Evolutionary conservation across 768 basidiomycete species (phyloP).

Genomic region (Termitomyces sp.): DNA sequence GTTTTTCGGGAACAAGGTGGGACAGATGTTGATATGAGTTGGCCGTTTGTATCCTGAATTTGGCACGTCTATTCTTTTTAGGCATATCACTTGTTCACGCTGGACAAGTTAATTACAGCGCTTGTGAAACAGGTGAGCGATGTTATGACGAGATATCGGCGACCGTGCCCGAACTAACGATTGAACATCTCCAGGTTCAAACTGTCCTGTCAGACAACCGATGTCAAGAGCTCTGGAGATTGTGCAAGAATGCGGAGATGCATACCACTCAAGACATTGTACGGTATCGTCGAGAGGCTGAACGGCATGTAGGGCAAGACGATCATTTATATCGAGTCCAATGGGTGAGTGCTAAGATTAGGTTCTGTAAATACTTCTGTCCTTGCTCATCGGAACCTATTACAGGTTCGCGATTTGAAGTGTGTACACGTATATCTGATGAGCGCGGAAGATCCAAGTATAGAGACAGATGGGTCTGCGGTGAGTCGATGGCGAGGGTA

Average conservation of each 20-base stretch:
- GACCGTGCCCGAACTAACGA: not conserved
- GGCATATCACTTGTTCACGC: constrained; percentile 89
- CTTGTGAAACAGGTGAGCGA: constrained; percentile 83
- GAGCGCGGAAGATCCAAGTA: constrained; percentile 61
- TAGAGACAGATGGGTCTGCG: constrained; percentile 47
- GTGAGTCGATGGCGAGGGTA: constrained; percentile 70
- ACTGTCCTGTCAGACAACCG: constrained; percentile 80
- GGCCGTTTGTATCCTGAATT: constrained; percentile 1
- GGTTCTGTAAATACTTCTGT: constrained; percentile 3
- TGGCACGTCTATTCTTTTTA: constrained; percentile 34
- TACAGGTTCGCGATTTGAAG: constrained; percentile 52
- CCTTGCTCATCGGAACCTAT: constrained; percentile 11
- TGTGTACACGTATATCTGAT: constrained; percentile 60
- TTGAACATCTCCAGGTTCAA: constrained; percentile 60
- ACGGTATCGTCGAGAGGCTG: constrained; percentile 77
- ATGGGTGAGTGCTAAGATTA: constrained; percentile 56
- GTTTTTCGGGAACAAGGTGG: constrained; percentile 86
- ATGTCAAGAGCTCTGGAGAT: constrained; percentile 79
- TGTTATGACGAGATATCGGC: not conserved
- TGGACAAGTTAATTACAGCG: constrained; percentile 88
- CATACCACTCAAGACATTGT: constrained; percentile 64
- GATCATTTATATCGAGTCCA: constrained; percentile 76
- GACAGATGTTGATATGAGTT: constrained; percentile 14
- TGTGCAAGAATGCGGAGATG: constrained; percentile 55
- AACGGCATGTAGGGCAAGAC: constrained; percentile 68